Evolutionary conservation across 257 asterid genomes (phyloP).

Genomic region (Nicotiana benthamiana): DNA sequence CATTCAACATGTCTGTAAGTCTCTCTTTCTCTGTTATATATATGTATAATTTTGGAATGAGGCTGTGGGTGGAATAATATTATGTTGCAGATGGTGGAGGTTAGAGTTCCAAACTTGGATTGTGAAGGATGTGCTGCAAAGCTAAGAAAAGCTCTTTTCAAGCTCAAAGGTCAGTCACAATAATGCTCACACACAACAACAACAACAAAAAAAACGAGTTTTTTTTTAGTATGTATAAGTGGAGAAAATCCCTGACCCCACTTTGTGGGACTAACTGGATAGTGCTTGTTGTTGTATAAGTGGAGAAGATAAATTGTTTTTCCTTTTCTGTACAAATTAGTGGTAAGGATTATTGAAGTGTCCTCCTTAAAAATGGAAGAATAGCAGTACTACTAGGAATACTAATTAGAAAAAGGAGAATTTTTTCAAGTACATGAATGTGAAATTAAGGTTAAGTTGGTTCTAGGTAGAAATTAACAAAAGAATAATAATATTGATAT

Average conservation of each 20-base stretch:
- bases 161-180: conserved; percentile 51
- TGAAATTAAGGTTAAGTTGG: not conserved
- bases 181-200: not conserved
- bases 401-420: not conserved
- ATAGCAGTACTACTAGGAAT: not conserved
- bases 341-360: not conserved
- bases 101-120: conserved; percentile 79
- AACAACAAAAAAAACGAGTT: not conserved
- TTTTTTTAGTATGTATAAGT: not conserved
- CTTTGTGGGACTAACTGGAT: no score
- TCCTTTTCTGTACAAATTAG: not conserved
- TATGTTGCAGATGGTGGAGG: conserved; percentile 48
- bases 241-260: no score
- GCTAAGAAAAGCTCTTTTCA: conserved; percentile 52
- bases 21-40: not conserved
- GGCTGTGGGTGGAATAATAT: not conserved
- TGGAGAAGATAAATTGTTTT: not conserved
- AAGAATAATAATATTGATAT: not conserved
- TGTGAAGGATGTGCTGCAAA: conserved; percentile 74
- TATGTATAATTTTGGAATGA: not conserved
- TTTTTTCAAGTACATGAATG: not conserved
- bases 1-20: conserved; percentile 57
- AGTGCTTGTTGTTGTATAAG: no score
- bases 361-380: not conserved
- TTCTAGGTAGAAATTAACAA: not conserved